Conservation (phyloP, 148 eudicot species). For the Silene conica region DNA sequence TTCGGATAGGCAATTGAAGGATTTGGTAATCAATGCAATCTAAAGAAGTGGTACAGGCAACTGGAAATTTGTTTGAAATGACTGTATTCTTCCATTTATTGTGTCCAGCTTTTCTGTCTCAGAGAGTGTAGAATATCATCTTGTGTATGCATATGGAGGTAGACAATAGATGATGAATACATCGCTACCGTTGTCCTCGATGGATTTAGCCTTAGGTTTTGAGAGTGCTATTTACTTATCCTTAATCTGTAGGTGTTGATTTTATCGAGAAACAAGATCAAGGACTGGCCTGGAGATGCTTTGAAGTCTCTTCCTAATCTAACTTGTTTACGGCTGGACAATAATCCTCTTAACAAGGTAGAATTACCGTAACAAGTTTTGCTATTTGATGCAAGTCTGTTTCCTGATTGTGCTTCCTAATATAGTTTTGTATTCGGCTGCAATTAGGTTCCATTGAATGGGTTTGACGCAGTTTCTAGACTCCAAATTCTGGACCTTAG, state of each 20-base stretch:
- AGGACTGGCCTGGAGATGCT: conserved; percentile 75
- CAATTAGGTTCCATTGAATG: conserved; percentile 63
- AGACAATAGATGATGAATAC: neutral
- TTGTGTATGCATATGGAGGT: conserved; percentile 2
- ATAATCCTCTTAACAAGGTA: conserved; percentile 82
- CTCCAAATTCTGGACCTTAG: conserved; percentile 88
- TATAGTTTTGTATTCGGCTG: conserved; percentile 9
- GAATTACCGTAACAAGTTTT: neutral
- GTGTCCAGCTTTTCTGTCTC: neutral
- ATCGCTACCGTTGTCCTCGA: neutral
- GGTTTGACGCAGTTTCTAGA: conserved; percentile 56
- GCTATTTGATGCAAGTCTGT: neutral
- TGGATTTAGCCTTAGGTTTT: neutral
- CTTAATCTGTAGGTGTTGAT: conserved; percentile 61
- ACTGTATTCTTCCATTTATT: neutral
- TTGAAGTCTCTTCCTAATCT: conserved; percentile 69
- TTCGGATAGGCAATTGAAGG: conserved; percentile 7
- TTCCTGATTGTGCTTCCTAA: conserved; percentile 1
- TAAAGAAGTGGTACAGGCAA: neutral
- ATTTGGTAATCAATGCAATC: neutral
- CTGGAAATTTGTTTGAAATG: neutral
- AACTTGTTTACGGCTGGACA: conserved; percentile 75
- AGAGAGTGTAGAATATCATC: neutral
- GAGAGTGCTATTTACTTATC: conserved; percentile 15
- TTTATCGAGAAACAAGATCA: conserved; percentile 90